Evolutionary conservation across 345 rosid genomes (phyloP), one percentile per base, ranked within the genome.

Genomic region (Turritis glabra): DNA sequence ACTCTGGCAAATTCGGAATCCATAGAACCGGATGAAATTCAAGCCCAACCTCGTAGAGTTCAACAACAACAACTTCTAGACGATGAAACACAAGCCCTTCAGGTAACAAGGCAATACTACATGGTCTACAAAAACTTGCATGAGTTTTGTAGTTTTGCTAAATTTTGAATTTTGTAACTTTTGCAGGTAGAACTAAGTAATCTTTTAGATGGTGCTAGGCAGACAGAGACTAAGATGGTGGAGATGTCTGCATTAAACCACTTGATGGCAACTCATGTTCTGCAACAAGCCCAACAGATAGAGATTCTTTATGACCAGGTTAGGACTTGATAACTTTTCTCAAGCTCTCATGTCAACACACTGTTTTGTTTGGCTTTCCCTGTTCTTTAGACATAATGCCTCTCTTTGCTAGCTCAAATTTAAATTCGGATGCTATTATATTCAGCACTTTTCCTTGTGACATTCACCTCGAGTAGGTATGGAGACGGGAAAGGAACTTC

Each of bases 171-270:
- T 75, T 40, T 59, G 57, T 55, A 68, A 35, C 53, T 44, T 63
- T n/a, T 82, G 83, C 83, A 92, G 98, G 93, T 87, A 4, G 98
- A 90, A 84, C 84, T 92, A 84, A 80, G 87, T 32, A 84, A 83
- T 85, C 96, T 92, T 48, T 82, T 95, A 63, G 99, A 92, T 40
- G 84, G 94, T 30, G 98, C 77, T 80, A 96, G 84, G 75, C 82
- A 92, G 85, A 95, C 96, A 5, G 99, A 89, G 83, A 89, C 97
- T 30, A 90, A 87, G 85, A 92, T 96, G 98, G 93, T 96, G 70
- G 99, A 96, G 84, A 92, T 96, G 96, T 92, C 98, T 55, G 98
- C 98, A 65, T 43, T 89, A 80, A 92, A 96, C 80, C 99, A 96
- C 69, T 92, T 92, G 44, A 85, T 92, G 91, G 87, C 99, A 67